A percentile compares a stretch with the other conserved stretches of the same genome.
Conservation (phyloP, 345 rosid species). For the Gossypium australe region DNA sequence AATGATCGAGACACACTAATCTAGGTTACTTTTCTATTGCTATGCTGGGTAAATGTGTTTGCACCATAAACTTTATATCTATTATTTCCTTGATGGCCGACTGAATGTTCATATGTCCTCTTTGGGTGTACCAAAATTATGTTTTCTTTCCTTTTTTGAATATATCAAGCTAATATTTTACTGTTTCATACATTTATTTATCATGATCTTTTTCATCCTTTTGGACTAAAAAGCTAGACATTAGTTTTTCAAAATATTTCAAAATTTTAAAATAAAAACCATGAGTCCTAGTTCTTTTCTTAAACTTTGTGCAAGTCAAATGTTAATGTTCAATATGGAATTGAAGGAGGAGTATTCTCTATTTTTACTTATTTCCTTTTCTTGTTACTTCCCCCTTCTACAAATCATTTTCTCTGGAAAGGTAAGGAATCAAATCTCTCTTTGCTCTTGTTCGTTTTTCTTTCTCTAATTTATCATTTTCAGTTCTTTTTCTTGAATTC, state of each 20-base stretch:
- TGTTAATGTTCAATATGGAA: neutral
- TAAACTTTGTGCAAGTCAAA: neutral
- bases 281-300: neutral
- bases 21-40: constrained; percentile 53
- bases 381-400: constrained; percentile 3
- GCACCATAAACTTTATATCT: neutral
- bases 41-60: constrained; percentile 6
- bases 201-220: neutral
- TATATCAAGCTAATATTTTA: neutral
- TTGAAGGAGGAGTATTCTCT: neutral
- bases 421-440: no score
- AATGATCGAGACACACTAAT: no score
- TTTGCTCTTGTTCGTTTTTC: no score
- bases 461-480: no score
- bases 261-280: neutral
- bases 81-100: neutral
- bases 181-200: neutral
- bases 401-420: neutral
- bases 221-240: neutral
- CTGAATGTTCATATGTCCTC: neutral
- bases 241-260: neutral
- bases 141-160: constrained; percentile 12
- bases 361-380: neutral
- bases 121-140: constrained; percentile 11
- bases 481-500: no score